Percentiles rank a stretch among this genome's conserved stretches.
Conservation (phyloP, 2,329 filamentous ascomycete genomes). For the Cladosporium sp. region DNA sequence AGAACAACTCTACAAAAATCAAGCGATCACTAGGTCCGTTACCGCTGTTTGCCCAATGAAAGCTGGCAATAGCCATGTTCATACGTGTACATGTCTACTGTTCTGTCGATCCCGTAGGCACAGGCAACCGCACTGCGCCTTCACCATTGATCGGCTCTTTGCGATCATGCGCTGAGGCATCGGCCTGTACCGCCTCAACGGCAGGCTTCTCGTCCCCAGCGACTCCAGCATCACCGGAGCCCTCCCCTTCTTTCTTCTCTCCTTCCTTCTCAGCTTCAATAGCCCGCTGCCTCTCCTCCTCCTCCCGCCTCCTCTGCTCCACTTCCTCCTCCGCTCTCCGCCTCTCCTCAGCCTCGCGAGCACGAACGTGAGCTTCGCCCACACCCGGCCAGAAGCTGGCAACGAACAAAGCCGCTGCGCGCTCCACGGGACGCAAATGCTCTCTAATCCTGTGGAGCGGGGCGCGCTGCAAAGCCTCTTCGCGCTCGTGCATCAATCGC, state of each 20-base stretch:
- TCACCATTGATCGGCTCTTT: neutral
- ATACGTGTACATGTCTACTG: neutral
- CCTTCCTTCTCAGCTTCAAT: neutral
- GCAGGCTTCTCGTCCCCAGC: neutral
- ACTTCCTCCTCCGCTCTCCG: constrained; percentile 23
- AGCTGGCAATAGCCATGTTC: no score
- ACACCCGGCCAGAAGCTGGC: constrained; percentile 57
- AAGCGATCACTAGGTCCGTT: no score
- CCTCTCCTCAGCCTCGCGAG: constrained; percentile 39
- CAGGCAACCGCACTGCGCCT: neutral
- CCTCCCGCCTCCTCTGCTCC: constrained; percentile 20
- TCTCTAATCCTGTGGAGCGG: constrained; percentile 23
- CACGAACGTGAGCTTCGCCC: constrained; percentile 54
- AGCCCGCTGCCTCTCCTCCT: constrained; percentile 20
- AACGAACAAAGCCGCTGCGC: constrained; percentile 55
- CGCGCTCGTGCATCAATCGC: constrained; percentile 30
- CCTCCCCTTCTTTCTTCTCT: constrained; percentile 1
- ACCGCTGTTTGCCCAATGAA: no score
- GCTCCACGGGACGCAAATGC: constrained; percentile 43
- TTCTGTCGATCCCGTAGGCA: neutral
- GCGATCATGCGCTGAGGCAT: neutral
- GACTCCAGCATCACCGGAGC: neutral
- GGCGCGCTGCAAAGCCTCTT: constrained; percentile 16
- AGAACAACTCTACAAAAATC: no score
- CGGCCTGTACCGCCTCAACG: neutral